A percentile compares a stretch with the other conserved stretches of the same genome.
phyloP scores from a whole-genome alignment of 306 rosid species.

The Gleditsia sinensis region DNA sequence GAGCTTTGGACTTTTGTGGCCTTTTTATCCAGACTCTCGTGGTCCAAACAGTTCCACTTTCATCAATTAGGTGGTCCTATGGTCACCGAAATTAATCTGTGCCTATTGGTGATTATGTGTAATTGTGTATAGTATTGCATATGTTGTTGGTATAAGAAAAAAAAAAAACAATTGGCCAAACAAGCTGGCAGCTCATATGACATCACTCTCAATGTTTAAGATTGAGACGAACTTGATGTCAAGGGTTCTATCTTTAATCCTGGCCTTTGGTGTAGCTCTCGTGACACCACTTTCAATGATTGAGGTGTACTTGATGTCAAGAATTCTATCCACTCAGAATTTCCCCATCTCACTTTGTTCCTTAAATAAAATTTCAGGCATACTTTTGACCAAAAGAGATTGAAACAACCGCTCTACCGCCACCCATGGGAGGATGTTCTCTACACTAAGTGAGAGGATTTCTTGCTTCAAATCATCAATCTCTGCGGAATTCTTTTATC shows the following conservation, averaged over 20 bases:
- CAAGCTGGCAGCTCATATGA: too few species aligned
- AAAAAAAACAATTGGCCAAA: too few species aligned
- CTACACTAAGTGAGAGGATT: constrained; percentile 78
- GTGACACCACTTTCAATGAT: too few species aligned
- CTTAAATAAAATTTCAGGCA: constrained; percentile 63
- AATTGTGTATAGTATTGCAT: not conserved
- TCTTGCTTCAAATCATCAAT: constrained; percentile 31
- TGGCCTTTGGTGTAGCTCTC: too few species aligned
- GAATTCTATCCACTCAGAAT: too few species aligned
- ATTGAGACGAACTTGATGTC: too few species aligned
- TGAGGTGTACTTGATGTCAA: too few species aligned
- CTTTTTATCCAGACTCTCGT: constrained; percentile 25
- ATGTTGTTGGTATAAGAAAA: not conserved
- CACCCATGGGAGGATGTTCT: constrained; percentile 99
- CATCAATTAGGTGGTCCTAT: constrained; percentile 29
- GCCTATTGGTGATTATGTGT: constrained; percentile 4
- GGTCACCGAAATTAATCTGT: not conserved
- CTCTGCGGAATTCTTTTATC: constrained; percentile 34
- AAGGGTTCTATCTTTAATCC: too few species aligned
- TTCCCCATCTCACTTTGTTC: constrained; percentile 30
- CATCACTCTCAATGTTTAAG: too few species aligned
- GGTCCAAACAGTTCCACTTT: not conserved
- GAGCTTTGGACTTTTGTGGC: constrained; percentile 30
- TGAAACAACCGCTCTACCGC: constrained; percentile 98
- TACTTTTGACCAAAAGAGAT: constrained; percentile 97